These are phyloP conservation scores for Teunomyces tritomae DNA, from an alignment of 805 yeast genomes.

Conservation along the genomic window DNA sequence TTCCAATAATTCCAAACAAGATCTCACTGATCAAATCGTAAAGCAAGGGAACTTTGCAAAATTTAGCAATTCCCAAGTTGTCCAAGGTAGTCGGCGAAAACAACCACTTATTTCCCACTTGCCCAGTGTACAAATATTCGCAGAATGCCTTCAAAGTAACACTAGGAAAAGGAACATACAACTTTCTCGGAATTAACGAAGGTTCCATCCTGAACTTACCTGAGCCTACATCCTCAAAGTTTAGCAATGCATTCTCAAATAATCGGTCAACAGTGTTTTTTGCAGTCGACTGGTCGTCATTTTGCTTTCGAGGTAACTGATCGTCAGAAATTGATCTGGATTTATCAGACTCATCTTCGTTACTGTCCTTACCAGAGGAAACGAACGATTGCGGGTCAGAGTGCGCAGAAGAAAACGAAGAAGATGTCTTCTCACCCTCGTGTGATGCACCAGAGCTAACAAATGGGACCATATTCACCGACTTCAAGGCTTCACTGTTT, in stretches of 20 bases:
- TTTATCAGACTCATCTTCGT: slow-evolving; percentile 5
- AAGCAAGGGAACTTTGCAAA: slow-evolving; percentile 66
- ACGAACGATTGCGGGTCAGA: slow-evolving; percentile 5
- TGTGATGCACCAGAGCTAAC: neutral
- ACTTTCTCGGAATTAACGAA: slow-evolving; percentile 60
- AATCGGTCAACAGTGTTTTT: slow-evolving; percentile 3
- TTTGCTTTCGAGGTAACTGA: neutral
- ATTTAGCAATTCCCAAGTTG: slow-evolving; percentile 57
- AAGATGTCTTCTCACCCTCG: slow-evolving; percentile 6
- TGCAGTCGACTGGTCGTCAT: neutral
- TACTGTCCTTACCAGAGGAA: slow-evolving; percentile 8
- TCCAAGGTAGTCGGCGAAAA: slow-evolving; percentile 68
- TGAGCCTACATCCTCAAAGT: slow-evolving; percentile 32
- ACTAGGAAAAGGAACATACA: slow-evolving; percentile 67
- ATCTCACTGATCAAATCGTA: slow-evolving; percentile 69
- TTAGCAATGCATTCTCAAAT: slow-evolving; percentile 24
- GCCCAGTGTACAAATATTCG: slow-evolving; percentile 77
- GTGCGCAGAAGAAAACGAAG: slow-evolving; percentile 7
- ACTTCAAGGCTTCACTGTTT: neutral
- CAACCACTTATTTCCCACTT: slow-evolving; percentile 73
- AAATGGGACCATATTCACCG: neutral
- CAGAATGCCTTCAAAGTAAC: slow-evolving; percentile 61
- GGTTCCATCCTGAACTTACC: slow-evolving; percentile 50
- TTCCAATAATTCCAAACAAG: slow-evolving; percentile 65
- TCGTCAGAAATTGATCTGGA: neutral